A percentile compares a stretch with the other conserved stretches of the same genome.
phyloP scores from a whole-genome alignment of 257 asterid genomes.

The Lycium barbarum region DNA sequence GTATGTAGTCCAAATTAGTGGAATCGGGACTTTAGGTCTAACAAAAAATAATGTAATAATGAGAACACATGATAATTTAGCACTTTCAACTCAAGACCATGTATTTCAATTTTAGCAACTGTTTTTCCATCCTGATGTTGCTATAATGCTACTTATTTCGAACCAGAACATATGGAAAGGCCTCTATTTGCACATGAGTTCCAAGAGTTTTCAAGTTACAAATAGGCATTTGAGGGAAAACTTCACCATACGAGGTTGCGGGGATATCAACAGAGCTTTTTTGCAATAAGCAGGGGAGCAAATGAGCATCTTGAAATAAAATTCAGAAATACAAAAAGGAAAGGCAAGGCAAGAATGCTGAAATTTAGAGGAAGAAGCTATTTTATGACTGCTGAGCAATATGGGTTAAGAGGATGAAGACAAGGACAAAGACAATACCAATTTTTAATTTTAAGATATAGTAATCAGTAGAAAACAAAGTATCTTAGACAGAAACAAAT shows the following conservation, averaged over 20 bases:
- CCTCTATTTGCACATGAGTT: neutral
- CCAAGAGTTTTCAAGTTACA: neutral
- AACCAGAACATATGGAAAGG: neutral
- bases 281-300: neutral
- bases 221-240: neutral
- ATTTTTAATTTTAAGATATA: neutral
- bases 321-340: neutral
- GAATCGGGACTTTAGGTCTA: neutral
- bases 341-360: neutral
- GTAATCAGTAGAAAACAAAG: neutral
- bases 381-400: neutral
- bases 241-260: neutral
- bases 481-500: neutral
- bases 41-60: neutral
- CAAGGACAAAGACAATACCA: neutral
- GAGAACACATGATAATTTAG: neutral
- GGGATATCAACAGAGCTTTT: neutral
- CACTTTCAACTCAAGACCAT: neutral
- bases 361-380: neutral
- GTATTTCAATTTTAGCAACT: neutral
- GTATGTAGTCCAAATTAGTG: neutral
- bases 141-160: neutral
- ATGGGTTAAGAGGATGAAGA: neutral
- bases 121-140: neutral
- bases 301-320: neutral